Conservation (phyloP, 2,329 filamentous ascomycete genomes). For the Cladorrhinum sp. region DNA sequence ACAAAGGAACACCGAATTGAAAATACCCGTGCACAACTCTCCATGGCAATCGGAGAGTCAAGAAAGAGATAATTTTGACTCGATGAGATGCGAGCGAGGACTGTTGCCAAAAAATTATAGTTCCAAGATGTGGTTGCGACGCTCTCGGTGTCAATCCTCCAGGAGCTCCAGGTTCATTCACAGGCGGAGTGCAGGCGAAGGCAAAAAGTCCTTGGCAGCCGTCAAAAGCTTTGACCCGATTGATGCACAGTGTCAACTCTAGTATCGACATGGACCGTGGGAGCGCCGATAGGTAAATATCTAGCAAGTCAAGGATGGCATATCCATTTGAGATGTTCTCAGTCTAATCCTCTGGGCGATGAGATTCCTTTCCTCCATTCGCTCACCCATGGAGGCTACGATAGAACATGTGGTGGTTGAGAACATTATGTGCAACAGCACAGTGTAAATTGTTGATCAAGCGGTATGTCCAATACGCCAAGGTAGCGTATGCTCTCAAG, state of each 20-base stretch:
- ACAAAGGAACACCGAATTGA: constrained; percentile 1
- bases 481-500: no score
- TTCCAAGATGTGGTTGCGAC: neutral
- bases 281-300: neutral
- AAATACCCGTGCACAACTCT: constrained; percentile 5
- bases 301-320: no score
- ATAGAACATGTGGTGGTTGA: no score
- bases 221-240: neutral
- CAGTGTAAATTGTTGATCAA: no score
- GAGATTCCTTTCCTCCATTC: no score
- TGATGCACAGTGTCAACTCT: neutral
- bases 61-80: neutral
- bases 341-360: no score
- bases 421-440: no score
- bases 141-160: neutral
- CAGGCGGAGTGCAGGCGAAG: neutral
- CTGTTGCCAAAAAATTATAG: neutral
- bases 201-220: neutral
- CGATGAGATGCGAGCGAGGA: neutral
- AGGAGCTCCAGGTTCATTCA: neutral
- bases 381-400: no score
- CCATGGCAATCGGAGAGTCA: neutral
- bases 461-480: no score
- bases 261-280: neutral
- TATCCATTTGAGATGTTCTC: no score